A percentile compares a stretch with the other conserved stretches of the same genome.
Evolutionary conservation across 75 land plant species (phyloP).

Genomic region (Larix kaempferi): DNA sequence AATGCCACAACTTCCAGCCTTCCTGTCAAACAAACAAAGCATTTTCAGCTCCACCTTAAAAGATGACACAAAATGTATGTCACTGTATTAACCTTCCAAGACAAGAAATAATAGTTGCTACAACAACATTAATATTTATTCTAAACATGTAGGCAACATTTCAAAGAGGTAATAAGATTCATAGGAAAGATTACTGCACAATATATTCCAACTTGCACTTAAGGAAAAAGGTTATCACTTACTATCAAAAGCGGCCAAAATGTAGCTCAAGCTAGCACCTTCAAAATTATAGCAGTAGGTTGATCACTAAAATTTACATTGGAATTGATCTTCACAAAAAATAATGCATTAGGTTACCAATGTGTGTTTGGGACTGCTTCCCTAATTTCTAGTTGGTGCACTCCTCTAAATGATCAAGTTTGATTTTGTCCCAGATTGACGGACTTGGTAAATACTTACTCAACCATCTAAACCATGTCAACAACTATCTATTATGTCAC

Average conservation of each 20-base stretch:
- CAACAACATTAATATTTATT: background rate
- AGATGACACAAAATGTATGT: background rate
- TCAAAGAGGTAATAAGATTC: background rate
- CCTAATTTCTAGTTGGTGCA: too few relatives aligned
- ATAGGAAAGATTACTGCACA: background rate
- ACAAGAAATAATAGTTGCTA: background rate
- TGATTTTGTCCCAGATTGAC: too few relatives aligned
- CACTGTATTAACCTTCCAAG: background rate
- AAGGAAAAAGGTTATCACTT: slow-evolving; percentile 7
- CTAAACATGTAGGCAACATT: background rate
- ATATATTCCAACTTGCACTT: background rate
- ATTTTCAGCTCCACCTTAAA: slow-evolving; percentile 1
- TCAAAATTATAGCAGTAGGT: too few relatives aligned
- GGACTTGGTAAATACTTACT: too few relatives aligned
- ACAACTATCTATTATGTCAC: too few relatives aligned
- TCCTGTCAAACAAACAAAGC: slow-evolving; percentile 44
- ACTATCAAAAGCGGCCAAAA: slow-evolving; percentile 88
- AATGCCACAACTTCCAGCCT: slow-evolving; percentile 99
- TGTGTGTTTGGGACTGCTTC: too few relatives aligned
- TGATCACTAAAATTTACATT: too few relatives aligned
- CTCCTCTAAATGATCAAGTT: too few relatives aligned
- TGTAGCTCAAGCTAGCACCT: too few relatives aligned
- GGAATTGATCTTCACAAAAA: too few relatives aligned
- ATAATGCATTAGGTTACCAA: too few relatives aligned
- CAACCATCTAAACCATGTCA: too few relatives aligned